Percentiles rank a stretch among this genome's conserved stretches.
These are phyloP conservation scores for Jimgerdemannia lactiflua DNA, from an alignment of 192 early-diverging fungal genomes.

Conservation along the genomic window DNA sequence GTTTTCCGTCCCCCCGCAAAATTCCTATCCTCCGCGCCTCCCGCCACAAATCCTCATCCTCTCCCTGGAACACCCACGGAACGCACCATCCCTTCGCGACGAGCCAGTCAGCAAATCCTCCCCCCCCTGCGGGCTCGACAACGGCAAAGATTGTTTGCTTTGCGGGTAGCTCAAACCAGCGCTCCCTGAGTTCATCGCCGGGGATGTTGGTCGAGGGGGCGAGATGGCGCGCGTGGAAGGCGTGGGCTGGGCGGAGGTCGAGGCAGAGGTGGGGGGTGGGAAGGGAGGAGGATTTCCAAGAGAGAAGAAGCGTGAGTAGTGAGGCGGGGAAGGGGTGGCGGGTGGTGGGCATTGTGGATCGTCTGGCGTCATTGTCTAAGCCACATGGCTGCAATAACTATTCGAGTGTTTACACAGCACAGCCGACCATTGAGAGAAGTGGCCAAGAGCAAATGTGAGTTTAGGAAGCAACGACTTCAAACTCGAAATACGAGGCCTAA, in stretches of 20 bases:
- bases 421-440: too few relatives aligned
- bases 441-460: too few relatives aligned
- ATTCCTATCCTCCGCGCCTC: background rate
- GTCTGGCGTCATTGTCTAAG: too few relatives aligned
- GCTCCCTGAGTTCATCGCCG: slow-evolving; percentile 7
- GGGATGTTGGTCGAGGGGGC: slow-evolving; percentile 39
- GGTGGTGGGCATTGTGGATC: too few relatives aligned
- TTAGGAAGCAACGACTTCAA: too few relatives aligned
- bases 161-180: slow-evolving; percentile 34
- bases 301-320: background rate
- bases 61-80: slow-evolving; percentile 24
- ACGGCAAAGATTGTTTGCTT: slow-evolving; percentile 36
- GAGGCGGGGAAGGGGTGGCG: too few relatives aligned
- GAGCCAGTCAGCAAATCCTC: slow-evolving; percentile 14
- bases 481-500: too few relatives aligned
- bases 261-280: slow-evolving; percentile 20
- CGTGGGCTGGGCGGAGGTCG: slow-evolving; percentile 21
- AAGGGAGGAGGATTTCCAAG: slow-evolving; percentile 14
- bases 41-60: slow-evolving; percentile 11
- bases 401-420: too few relatives aligned
- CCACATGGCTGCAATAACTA: too few relatives aligned
- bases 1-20: background rate
- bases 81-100: slow-evolving; percentile 29
- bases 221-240: slow-evolving; percentile 15
- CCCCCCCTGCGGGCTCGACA: slow-evolving; percentile 17